Conservation (phyloP, 148 eudicot genomes). For the Rhododendron ovatum region DNA sequence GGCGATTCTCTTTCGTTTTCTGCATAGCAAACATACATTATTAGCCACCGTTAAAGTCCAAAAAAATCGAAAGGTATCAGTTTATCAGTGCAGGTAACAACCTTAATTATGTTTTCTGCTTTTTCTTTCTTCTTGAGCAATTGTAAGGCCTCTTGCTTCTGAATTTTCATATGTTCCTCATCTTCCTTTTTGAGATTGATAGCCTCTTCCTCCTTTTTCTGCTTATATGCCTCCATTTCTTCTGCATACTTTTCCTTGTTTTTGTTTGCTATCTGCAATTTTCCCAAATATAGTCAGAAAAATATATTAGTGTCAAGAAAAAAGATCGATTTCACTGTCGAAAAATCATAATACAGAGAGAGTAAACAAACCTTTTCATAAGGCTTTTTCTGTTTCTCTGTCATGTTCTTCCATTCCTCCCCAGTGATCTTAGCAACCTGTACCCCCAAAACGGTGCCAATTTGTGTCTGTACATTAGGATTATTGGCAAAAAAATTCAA, state of each 20-base stretch:
- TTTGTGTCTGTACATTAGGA: not conserved
- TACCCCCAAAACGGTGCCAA: conserved; percentile 6
- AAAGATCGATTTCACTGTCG: not conserved
- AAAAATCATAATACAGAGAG: not conserved
- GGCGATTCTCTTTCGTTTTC: conserved; percentile 62
- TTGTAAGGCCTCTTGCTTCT: conserved; percentile 82
- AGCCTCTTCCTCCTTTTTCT: conserved; percentile 82
- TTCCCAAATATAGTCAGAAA: not conserved
- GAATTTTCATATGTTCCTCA: conserved; percentile 74
- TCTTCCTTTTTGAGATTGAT: conserved; percentile 55
- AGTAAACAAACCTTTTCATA: conserved; percentile 61
- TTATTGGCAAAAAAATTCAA: not conserved
- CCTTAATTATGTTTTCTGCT: conserved; percentile 82
- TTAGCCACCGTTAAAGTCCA: not conserved
- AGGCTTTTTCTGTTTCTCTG: conserved; percentile 53
- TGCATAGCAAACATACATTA: conserved; percentile 14
- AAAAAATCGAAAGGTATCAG: not conserved
- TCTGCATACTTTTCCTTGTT: conserved; percentile 61
- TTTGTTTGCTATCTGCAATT: conserved; percentile 47
- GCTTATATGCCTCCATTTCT: conserved; percentile 82
- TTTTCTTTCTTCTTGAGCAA: conserved; percentile 92
- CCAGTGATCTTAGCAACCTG: conserved; percentile 75
- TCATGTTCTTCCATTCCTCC: conserved; percentile 94
- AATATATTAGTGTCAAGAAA: not conserved
- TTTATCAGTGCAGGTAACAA: not conserved